phyloP scores from a whole-genome alignment of 179 eudicot species.

The Carnegiea gigantea region DNA sequence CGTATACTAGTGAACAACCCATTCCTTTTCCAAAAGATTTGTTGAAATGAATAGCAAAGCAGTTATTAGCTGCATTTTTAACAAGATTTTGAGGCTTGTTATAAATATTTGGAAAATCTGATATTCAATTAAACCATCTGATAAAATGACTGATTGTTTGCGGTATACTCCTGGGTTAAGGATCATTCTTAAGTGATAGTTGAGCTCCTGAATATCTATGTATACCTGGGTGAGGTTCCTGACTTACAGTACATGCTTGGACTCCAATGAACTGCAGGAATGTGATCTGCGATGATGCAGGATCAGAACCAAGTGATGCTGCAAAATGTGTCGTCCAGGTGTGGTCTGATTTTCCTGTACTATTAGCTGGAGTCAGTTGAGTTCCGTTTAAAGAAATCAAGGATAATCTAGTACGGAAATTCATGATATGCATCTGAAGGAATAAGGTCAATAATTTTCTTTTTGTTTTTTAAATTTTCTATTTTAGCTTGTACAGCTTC shows the following conservation, averaged over 20 bases:
- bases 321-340: constrained; percentile 80
- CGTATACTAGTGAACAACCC: neutral
- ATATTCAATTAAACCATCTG: neutral
- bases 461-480: neutral
- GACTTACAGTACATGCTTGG: neutral
- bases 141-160: neutral
- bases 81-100: no score
- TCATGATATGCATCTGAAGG: neutral
- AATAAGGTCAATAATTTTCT: neutral
- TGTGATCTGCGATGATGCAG: constrained; percentile 76
- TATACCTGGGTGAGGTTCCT: constrained; percentile 8
- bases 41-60: neutral
- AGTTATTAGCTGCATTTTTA: neutral
- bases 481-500: neutral
- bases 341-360: constrained; percentile 31
- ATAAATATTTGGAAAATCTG: no score
- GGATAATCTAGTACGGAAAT: neutral
- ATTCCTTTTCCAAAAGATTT: neutral
- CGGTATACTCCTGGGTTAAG: neutral
- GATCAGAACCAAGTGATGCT: constrained; percentile 61
- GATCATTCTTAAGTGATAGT: neutral
- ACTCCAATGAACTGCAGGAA: constrained; percentile 45
- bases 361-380: neutral
- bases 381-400: neutral
- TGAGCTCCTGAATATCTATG: neutral